These are phyloP conservation scores for Acanthamoeba sp. DNA, from an alignment of 208 protist genomes.

Conservation along the genomic window DNA sequence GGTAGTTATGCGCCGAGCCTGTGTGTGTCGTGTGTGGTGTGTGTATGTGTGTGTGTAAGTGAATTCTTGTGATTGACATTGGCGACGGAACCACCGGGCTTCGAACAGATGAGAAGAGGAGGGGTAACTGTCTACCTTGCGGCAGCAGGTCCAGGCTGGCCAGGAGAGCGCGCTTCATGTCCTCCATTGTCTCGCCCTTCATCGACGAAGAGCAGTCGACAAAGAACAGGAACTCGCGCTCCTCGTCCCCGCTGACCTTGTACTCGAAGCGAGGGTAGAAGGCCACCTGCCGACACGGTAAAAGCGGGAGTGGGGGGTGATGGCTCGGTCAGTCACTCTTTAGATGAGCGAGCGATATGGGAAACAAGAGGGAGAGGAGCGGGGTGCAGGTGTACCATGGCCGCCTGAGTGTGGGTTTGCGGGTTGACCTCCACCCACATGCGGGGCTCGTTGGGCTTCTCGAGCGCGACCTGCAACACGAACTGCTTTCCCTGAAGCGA, in stretches of 20 bases:
- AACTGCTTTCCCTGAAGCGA: conserved; percentile 53
- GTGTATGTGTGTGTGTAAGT: no score
- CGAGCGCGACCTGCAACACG: conserved; percentile 74
- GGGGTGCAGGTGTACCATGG: background rate
- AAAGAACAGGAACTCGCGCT: conserved; percentile 72
- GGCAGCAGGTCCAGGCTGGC: conserved; percentile 7
- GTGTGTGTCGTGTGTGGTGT: background rate
- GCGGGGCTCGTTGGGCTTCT: conserved; percentile 81
- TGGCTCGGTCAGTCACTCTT: background rate
- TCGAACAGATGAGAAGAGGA: no score
- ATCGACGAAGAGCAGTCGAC: conserved; percentile 73
- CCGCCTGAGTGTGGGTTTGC: background rate
- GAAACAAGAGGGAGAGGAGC: background rate
- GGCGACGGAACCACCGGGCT: no score
- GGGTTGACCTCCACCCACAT: conserved; percentile 84
- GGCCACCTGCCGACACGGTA: conserved; percentile 76
- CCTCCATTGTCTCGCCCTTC: conserved; percentile 58
- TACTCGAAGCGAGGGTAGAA: conserved; percentile 86
- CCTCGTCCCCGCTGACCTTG: background rate
- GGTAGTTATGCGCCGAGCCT: conserved; percentile 27
- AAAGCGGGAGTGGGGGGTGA: no score
- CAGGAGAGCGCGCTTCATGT: conserved; percentile 52
- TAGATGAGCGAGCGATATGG: background rate
- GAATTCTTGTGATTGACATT: no score
- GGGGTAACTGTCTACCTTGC: background rate